These are phyloP conservation scores for Lippia alba DNA, from an alignment of 305 asterid species.

Conservation along the genomic window DNA sequence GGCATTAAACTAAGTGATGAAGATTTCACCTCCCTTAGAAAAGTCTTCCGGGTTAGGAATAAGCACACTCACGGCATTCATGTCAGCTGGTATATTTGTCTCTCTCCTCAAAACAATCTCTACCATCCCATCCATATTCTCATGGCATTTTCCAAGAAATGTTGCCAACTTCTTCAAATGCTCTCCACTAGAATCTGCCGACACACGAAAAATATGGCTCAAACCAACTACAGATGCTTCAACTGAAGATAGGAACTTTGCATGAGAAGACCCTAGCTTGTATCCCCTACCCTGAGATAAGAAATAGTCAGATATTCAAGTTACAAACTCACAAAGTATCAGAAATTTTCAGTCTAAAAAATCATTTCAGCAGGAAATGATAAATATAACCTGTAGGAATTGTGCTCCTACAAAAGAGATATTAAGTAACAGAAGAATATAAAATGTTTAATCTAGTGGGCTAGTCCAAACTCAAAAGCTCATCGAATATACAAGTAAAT, in stretches of 20 bases:
- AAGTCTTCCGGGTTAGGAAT: slow-evolving; percentile 67
- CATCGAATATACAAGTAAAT: slow-evolving; percentile 7
- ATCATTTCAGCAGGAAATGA: slow-evolving; percentile 27
- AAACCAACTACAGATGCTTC: slow-evolving; percentile 83
- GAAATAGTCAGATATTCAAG: slow-evolving; percentile 22
- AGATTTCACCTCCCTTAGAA: slow-evolving; percentile 58
- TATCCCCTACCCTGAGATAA: slow-evolving; percentile 50
- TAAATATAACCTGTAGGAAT: too few species aligned
- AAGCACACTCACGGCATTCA: slow-evolving; percentile 81
- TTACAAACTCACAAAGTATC: slow-evolving; percentile 22
- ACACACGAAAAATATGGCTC: slow-evolving; percentile 73
- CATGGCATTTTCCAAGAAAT: slow-evolving; percentile 64
- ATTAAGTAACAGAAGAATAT: slow-evolving; percentile 6
- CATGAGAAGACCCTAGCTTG: slow-evolving; percentile 45
- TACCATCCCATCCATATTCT: slow-evolving; percentile 67
- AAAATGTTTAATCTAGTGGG: slow-evolving; percentile 25
- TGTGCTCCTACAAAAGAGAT: slow-evolving; percentile 2
- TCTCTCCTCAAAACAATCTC: slow-evolving; percentile 82
- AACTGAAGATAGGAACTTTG: slow-evolving; percentile 66
- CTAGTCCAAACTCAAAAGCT: slow-evolving; percentile 25
- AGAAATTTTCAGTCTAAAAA: neutral
- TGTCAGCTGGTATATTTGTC: slow-evolving; percentile 69
- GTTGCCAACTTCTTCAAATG: slow-evolving; percentile 76
- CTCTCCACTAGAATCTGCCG: slow-evolving; percentile 70
- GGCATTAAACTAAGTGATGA: slow-evolving; percentile 30